Percentiles rank a stretch among this genome's conserved stretches.
Conservation (phyloP, 2,329 filamentous ascomycete species). For the Iodosphaeria phyllophila region DNA sequence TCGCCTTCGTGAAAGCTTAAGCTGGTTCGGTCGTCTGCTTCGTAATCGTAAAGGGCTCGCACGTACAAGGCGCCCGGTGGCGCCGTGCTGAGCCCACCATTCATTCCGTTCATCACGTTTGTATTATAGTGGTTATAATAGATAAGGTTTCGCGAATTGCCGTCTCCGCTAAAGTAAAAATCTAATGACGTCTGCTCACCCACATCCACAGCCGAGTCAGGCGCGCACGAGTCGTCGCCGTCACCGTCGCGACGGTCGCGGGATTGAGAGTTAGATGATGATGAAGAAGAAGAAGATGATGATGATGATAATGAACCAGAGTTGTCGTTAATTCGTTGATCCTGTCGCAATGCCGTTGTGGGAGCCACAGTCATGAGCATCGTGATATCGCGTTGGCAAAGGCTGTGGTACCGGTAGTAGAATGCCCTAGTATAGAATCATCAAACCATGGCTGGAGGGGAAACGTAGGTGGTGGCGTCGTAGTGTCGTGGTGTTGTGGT, state of each 20-base stretch:
- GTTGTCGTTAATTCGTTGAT: conserved; percentile 21
- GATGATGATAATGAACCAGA: too few relatives aligned
- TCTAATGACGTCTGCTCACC: conserved; percentile 15
- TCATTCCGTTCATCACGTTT: conserved; percentile 23
- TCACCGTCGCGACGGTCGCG: conserved; percentile 11
- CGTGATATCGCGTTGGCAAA: conserved; percentile 17
- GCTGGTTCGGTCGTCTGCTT: conserved; percentile 91
- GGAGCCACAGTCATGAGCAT: conserved; percentile 35
- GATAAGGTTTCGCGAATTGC: too few relatives aligned
- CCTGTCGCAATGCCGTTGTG: conserved; percentile 24
- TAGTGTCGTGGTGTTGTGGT: too few relatives aligned
- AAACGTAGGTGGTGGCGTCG: too few relatives aligned
- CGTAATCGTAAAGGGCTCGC: conserved; percentile 91
- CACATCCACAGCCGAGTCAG: conserved; percentile 13
- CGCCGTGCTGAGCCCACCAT: conserved; percentile 39
- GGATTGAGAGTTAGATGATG: conserved; percentile 8
- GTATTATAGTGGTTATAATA: conserved; percentile 10
- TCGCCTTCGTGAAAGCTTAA: conserved; percentile 94
- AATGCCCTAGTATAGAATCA: conserved; percentile 10
- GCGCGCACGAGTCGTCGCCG: conserved; percentile 5
- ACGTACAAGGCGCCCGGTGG: conserved; percentile 67
- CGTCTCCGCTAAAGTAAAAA: conserved; percentile 13
- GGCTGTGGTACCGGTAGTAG: conserved; percentile 5
- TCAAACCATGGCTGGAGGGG: too few relatives aligned
- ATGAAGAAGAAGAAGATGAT: conserved; percentile 13